These are phyloP conservation scores for Ambrosia hybrid DNA, from an alignment of 140 eudicot genomes.

Conservation along the genomic window DNA sequence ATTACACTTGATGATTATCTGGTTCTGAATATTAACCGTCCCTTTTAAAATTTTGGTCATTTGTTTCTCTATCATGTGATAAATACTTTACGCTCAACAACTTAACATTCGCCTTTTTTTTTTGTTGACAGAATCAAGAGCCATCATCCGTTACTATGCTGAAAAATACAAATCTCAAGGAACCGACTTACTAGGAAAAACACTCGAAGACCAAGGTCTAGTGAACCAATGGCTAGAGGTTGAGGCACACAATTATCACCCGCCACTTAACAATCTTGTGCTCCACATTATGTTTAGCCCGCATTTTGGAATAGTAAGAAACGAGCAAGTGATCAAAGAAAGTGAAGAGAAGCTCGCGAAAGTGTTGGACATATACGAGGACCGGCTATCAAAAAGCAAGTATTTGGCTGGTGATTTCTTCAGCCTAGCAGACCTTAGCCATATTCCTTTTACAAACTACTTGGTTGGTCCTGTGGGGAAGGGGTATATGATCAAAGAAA, in stretches of 20 bases:
- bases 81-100: no score
- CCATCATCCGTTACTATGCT: constrained; percentile 52
- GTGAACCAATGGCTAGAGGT: constrained; percentile 60
- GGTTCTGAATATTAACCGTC: not conserved
- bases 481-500: constrained; percentile 49
- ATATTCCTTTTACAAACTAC: constrained; percentile 47
- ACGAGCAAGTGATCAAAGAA: constrained; percentile 42
- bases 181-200: constrained; percentile 48
- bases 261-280: constrained; percentile 38
- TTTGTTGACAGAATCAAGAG: constrained; percentile 43
- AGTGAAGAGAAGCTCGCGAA: constrained; percentile 53
- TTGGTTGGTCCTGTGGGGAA: constrained; percentile 40
- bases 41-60: not conserved
- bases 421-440: constrained; percentile 64
- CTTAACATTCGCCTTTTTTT: no score
- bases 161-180: constrained; percentile 57
- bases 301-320: constrained; percentile 25
- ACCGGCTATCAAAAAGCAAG: constrained; percentile 54
- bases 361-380: constrained; percentile 59
- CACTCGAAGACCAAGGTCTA: constrained; percentile 44
- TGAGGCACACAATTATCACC: constrained; percentile 47
- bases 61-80: no score
- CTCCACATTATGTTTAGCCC: constrained; percentile 42
- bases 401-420: constrained; percentile 66
- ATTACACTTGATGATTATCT: not conserved